phyloP scores from a whole-genome alignment of 2,329 filamentous ascomycete species.

The Coniochaeta prunicola region DNA sequence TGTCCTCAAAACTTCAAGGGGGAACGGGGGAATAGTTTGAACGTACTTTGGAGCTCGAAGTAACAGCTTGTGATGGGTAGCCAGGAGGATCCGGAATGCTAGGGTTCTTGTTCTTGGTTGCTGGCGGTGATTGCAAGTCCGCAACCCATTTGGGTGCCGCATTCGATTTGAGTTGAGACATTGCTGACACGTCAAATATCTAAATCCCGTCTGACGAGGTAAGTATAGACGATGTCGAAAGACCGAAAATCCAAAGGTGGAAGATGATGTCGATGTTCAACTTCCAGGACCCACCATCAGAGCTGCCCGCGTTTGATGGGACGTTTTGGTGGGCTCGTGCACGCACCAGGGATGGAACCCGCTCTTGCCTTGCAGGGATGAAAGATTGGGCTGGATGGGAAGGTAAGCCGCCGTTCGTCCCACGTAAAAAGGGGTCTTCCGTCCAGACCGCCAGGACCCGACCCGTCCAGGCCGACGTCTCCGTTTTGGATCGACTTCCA shows the following conservation, averaged over 20 bases:
- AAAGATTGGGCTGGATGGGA: no score
- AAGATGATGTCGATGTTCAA: not conserved
- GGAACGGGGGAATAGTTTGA: not conserved
- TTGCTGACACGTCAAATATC: constrained; percentile 5
- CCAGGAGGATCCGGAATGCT: constrained; percentile 81
- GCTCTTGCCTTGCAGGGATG: not conserved
- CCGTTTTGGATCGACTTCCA: not conserved
- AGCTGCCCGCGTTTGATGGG: not conserved
- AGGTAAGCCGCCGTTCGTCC: not conserved
- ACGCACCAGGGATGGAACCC: not conserved
- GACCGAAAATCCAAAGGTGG: not conserved
- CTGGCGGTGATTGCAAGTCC: constrained; percentile 66
- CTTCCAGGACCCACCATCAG: not conserved
- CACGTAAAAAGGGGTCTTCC: not conserved
- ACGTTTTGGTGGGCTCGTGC: not conserved
- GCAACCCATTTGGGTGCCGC: constrained; percentile 70
- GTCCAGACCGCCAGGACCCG: not conserved
- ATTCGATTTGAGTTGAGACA: constrained; percentile 17
- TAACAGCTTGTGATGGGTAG: constrained; percentile 53
- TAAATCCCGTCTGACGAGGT: not conserved
- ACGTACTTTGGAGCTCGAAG: constrained; percentile 49
- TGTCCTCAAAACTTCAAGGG: constrained; percentile 1
- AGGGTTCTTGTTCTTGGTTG: constrained; percentile 56
- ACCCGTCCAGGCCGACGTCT: not conserved
- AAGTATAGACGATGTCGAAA: not conserved